Conservation (phyloP, 176 grass and related monocot genomes). For the Oryza coarctata region DNA sequence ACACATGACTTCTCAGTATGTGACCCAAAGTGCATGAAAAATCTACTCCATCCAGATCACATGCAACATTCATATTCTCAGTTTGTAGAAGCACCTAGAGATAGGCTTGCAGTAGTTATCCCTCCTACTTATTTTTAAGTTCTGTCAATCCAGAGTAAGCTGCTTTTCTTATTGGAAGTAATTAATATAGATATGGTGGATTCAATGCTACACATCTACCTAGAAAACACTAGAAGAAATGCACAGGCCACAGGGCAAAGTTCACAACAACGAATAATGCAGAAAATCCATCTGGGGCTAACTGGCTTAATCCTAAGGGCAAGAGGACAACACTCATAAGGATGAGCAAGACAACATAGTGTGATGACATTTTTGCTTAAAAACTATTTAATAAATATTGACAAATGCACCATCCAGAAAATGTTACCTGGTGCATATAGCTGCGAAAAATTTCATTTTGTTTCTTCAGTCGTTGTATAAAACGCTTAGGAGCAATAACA, state of each 20-base stretch:
- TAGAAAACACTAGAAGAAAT: not conserved
- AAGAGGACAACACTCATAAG: not conserved
- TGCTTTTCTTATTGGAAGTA: not conserved
- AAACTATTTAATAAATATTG: not conserved
- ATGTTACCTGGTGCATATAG: slow-evolving; percentile 97
- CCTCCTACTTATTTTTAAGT: not conserved
- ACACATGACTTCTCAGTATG: not conserved
- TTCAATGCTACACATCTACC: not conserved
- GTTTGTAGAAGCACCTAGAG: not conserved
- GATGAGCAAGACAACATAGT: not conserved
- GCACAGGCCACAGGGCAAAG: not conserved
- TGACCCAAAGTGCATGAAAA: not conserved
- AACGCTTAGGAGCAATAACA: slow-evolving; percentile 88
- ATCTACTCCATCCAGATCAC: not conserved
- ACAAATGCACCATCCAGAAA: not conserved
- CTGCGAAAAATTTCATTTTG: slow-evolving; percentile 96
- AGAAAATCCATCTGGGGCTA: not conserved
- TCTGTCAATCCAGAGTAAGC: not conserved
- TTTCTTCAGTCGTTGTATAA: slow-evolving; percentile 94
- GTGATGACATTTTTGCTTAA: not conserved
- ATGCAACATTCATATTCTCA: not conserved
- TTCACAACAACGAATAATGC: not conserved
- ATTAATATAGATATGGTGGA: not conserved
- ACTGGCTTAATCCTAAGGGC: not conserved
- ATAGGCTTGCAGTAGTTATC: not conserved